Percentiles rank a stretch among this genome's conserved stretches.
These are phyloP conservation scores for Hymenoscyphus fraxineus DNA, from an alignment of 2,329 filamentous ascomycete genomes.

Conservation along the genomic window DNA sequence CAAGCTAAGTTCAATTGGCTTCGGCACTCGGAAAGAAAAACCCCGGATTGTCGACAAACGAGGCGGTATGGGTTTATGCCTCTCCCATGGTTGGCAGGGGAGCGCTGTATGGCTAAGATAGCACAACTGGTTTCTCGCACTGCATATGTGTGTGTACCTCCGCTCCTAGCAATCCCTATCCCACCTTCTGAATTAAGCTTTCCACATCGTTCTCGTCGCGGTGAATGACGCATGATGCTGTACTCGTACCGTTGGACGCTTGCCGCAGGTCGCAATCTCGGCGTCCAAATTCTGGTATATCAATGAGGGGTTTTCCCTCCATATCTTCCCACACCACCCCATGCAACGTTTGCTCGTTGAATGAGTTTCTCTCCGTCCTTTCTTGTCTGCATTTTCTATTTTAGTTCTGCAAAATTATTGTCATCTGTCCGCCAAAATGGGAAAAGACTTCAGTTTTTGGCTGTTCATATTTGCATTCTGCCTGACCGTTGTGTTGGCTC, in stretches of 20 bases:
- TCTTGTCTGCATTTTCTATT: background rate
- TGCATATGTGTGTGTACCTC: constrained; percentile 3
- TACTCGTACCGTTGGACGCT: background rate
- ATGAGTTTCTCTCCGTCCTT: background rate
- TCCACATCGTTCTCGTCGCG: constrained; percentile 7
- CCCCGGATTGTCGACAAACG: constrained; percentile 3
- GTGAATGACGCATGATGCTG: constrained; percentile 5
- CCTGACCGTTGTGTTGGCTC: constrained; percentile 10
- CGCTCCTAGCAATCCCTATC: background rate
- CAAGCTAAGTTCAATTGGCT: background rate
- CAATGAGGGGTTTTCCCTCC: constrained; percentile 8
- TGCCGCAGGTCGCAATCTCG: constrained; percentile 18
- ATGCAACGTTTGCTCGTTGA: constrained; percentile 11
- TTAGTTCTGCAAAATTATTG: background rate
- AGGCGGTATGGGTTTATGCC: background rate
- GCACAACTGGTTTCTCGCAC: background rate
- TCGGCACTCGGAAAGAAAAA: background rate
- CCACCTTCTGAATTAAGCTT: constrained; percentile 17
- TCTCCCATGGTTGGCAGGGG: background rate
- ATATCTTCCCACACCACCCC: background rate
- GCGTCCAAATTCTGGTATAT: constrained; percentile 12
- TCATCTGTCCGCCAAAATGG: constrained; percentile 12
- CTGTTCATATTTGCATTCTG: constrained; percentile 7
- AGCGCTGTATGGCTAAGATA: background rate
- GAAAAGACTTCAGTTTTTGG: constrained; percentile 1